A percentile compares a stretch with the other conserved stretches of the same genome.
These are phyloP conservation scores for Penicillium coprophilum DNA, from an alignment of 495 filamentous ascomycete species.

Conservation along the genomic window DNA sequence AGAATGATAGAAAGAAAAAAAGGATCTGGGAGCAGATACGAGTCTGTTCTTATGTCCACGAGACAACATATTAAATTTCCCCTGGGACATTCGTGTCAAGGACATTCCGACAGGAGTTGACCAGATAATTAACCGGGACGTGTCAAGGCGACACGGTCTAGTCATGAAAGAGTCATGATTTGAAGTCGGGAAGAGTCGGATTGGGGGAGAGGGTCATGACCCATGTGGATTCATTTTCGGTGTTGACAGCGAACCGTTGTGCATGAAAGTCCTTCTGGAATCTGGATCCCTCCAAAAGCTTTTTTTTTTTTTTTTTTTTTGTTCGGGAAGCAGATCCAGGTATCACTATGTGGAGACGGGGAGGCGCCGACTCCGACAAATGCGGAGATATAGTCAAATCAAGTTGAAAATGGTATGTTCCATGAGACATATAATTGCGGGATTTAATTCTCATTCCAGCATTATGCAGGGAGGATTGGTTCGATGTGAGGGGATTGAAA, in stretches of 20 bases:
- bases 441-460: constrained; percentile 8
- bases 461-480: constrained; percentile 3
- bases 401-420: not conserved
- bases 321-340: constrained; percentile 28
- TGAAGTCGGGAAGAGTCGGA: constrained; percentile 45
- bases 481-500: not conserved
- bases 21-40: constrained; percentile 23
- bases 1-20: constrained; percentile 26
- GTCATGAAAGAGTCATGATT: constrained; percentile 29
- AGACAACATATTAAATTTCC: constrained; percentile 35
- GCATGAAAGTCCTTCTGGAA: constrained; percentile 25
- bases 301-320: constrained; percentile 24
- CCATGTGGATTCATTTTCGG: constrained; percentile 36
- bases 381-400: constrained; percentile 18
- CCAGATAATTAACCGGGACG: constrained; percentile 37
- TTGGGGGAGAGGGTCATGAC: constrained; percentile 27
- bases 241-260: constrained; percentile 45
- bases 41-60: constrained; percentile 40
- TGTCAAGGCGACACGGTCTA: constrained; percentile 28
- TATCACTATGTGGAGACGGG: constrained; percentile 18
- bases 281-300: constrained; percentile 39
- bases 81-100: constrained; percentile 37
- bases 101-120: constrained; percentile 36
- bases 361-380: constrained; percentile 16
- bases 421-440: constrained; percentile 5